These are phyloP conservation scores for Trametes coccinea DNA, from an alignment of 768 basidiomycete genomes.

Conservation along the genomic window DNA sequence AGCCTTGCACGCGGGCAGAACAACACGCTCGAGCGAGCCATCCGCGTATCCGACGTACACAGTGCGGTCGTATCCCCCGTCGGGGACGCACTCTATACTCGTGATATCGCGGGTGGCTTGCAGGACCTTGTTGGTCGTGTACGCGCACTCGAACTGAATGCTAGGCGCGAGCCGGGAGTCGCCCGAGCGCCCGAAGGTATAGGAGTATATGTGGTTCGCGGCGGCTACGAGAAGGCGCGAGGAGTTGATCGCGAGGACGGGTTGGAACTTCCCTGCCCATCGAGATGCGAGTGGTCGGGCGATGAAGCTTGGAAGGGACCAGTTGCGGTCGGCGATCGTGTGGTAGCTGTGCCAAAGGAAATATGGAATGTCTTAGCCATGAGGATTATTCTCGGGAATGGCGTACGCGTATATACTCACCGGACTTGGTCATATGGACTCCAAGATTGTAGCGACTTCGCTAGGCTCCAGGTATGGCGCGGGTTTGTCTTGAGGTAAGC, in stretches of 20 bases:
- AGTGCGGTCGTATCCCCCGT: conserved; percentile 29
- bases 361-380: not conserved
- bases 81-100: conserved; percentile 30
- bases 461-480: conserved; percentile 55
- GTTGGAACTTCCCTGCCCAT: conserved; percentile 59
- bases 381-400: not conserved
- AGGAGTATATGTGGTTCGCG: conserved; percentile 58
- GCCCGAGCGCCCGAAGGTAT: conserved; percentile 42
- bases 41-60: conserved; percentile 33
- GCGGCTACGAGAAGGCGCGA: conserved; percentile 63
- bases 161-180: conserved; percentile 18
- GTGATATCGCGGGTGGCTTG: conserved; percentile 35
- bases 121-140: conserved; percentile 24
- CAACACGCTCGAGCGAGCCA: conserved; percentile 43
- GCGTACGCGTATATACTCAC: conserved; percentile 15
- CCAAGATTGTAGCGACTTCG: conserved; percentile 47
- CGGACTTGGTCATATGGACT: conserved; percentile 42
- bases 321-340: conserved; percentile 51
- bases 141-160: conserved; percentile 30
- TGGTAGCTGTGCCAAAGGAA: conserved; percentile 41
- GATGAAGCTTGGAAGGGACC: conserved; percentile 52
- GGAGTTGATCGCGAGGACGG: conserved; percentile 53
- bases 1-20: conserved; percentile 31
- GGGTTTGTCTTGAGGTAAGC: conserved; percentile 50
- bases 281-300: conserved; percentile 63